Evolutionary conservation across 345 rosid species (phyloP), one percentile per base, ranked within the genome.

Genomic region (Heritiera littoralis): DNA sequence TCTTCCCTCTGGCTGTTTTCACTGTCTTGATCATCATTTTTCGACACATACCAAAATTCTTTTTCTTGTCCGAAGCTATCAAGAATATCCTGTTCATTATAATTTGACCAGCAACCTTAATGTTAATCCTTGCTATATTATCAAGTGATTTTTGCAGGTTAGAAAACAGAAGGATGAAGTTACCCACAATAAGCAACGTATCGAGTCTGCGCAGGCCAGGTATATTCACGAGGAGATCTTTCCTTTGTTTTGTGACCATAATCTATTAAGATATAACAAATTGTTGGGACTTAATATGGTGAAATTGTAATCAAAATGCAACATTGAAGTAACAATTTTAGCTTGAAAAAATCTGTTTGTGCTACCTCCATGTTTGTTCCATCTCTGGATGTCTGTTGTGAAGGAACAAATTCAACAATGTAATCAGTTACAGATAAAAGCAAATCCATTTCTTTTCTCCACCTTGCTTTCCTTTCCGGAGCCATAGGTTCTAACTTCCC

Each of bases 391-490:
- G 35, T 89, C 80, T 95, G 98, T 10, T 87, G 89, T 48, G 97
- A 89, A 78, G 98, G 98, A 85, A 90, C 95, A 76, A 94, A 86
- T 76, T 93, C 95, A 1, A 93, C 98, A 67, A 94, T 86, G 83
- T 92, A 89, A 81, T 94, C 98, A 0, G 98, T 92, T 40, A 94
- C 95, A 6, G 97, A 90, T 52, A 93, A 78, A 77, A 94, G 90
- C 98, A 97, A 94, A 60, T 90, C 92, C 1, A 93, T 88, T 85
- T 94, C 98, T 84, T 86, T 94, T 82, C 88, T 93, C 98, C 98
- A 94, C 78, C 97, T 87, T 9, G 86, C 82, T 83, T 87, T 94
- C 61, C 89, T 90, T 77, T 92, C 97, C 41, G 87, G 87, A 7
- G 93, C 68, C 98, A 94, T 94, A 0, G 98, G 98, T 83, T 93